Evolutionary conservation across 2,329 filamentous ascomycete species (phyloP).

Genomic region (Claviceps pusilla): DNA sequence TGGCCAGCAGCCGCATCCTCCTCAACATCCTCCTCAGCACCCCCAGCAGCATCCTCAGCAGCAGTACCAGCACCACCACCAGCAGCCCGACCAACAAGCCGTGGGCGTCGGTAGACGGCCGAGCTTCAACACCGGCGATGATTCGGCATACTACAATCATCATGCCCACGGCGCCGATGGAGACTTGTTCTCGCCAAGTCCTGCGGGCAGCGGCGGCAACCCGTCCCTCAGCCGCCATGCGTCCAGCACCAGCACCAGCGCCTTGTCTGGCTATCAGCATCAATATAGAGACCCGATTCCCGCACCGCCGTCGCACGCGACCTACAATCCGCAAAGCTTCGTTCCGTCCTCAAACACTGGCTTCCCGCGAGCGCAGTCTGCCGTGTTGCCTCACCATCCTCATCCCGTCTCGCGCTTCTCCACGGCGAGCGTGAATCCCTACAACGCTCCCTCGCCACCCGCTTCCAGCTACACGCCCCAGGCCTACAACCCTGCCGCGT

Average conservation of each 20-base stretch:
- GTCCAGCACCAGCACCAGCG: slow-evolving; percentile 24
- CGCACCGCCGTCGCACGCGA: slow-evolving; percentile 26
- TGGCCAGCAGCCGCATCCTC: slow-evolving; percentile 12
- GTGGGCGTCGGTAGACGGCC: slow-evolving; percentile 35
- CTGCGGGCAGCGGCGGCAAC: slow-evolving; percentile 12
- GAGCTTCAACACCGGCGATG: slow-evolving; percentile 67
- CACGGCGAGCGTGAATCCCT: slow-evolving; percentile 19
- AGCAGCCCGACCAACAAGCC: slow-evolving; percentile 8
- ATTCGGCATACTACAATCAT: slow-evolving; percentile 38
- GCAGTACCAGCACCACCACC: slow-evolving; percentile 7
- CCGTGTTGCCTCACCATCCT: slow-evolving; percentile 34
- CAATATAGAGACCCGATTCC: slow-evolving; percentile 33
- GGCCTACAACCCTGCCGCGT: slow-evolving; percentile 45
- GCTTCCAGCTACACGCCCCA: slow-evolving; percentile 32
- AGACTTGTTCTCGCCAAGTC: slow-evolving; percentile 49
- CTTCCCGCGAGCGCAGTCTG: slow-evolving; percentile 33
- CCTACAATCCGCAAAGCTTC: slow-evolving; percentile 62
- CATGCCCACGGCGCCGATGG: slow-evolving; percentile 26
- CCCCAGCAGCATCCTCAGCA: not conserved
- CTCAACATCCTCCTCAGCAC: too few species aligned
- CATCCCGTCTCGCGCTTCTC: slow-evolving; percentile 25
- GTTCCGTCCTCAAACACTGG: slow-evolving; percentile 15
- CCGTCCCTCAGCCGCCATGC: slow-evolving; percentile 19
- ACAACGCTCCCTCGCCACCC: slow-evolving; percentile 20
- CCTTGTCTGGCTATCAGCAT: slow-evolving; percentile 37